Percentiles rank a stretch among this genome's conserved stretches.
Evolutionary conservation across 805 yeast species (phyloP).

Genomic region (Monosporozyma servazzii): DNA sequence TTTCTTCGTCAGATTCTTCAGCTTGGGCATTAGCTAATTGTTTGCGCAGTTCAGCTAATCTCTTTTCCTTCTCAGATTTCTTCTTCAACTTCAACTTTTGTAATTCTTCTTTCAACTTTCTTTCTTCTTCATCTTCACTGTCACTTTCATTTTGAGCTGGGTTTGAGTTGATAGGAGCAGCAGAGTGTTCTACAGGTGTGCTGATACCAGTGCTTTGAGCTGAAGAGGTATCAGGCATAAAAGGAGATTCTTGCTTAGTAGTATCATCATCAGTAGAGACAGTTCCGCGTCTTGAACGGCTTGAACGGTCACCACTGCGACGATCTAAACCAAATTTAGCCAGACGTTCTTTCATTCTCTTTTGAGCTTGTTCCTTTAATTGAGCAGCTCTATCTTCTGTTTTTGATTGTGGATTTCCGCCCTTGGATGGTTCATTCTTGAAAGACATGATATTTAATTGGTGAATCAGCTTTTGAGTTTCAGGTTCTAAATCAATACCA

Average conservation of each 20-base stretch:
- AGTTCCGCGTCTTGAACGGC: slow-evolving; percentile 4
- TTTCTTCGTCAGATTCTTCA: slow-evolving; percentile 30
- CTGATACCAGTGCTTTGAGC: background rate
- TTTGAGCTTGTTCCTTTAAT: slow-evolving; percentile 72
- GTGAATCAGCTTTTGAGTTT: slow-evolving; percentile 52
- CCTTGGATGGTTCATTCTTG: slow-evolving; percentile 24
- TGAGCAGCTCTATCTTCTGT: slow-evolving; percentile 67
- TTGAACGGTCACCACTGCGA: slow-evolving; percentile 13
- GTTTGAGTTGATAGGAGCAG: background rate
- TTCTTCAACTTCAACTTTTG: slow-evolving; percentile 40
- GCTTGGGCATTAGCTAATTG: slow-evolving; percentile 48
- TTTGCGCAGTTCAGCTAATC: slow-evolving; percentile 46
- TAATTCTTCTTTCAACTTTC: slow-evolving; percentile 33
- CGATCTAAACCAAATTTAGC: slow-evolving; percentile 68
- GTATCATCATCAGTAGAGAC: background rate
- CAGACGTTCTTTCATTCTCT: slow-evolving; percentile 75
- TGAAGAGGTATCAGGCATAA: slow-evolving; percentile 2
- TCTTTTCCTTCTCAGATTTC: slow-evolving; percentile 50
- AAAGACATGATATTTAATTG: slow-evolving; percentile 33
- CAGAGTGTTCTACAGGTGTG: background rate
- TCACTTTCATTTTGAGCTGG: slow-evolving; percentile 15
- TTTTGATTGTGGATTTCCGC: background rate
- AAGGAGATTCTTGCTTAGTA: slow-evolving; percentile 1
- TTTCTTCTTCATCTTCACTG: slow-evolving; percentile 41
- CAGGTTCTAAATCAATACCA: slow-evolving; percentile 64